These are phyloP conservation scores for Starmera quercuum DNA, from an alignment of 805 yeast species.

Conservation along the genomic window DNA sequence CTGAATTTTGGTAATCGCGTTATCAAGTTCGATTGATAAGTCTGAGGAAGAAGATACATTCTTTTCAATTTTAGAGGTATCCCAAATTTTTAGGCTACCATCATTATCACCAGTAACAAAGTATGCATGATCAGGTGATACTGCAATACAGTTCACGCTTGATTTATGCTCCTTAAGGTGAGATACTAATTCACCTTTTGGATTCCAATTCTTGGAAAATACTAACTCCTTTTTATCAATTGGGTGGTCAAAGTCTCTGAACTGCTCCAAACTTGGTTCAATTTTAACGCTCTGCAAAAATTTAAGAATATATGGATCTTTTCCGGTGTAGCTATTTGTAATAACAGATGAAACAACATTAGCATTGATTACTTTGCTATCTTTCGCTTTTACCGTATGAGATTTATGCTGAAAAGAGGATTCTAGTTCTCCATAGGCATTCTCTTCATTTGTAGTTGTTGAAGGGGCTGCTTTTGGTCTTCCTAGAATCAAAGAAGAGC, in stretches of 20 bases:
- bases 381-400: conserved; percentile 5
- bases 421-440: conserved; percentile 38
- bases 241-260: conserved; percentile 57
- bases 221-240: conserved; percentile 5
- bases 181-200: conserved; percentile 51
- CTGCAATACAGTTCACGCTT: conserved; percentile 47
- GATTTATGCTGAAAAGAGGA: conserved; percentile 13
- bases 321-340: conserved; percentile 59
- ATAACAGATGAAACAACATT: conserved; percentile 20
- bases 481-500: conserved; percentile 27
- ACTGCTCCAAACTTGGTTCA: conserved; percentile 51
- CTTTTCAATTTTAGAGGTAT: conserved; percentile 51
- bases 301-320: conserved; percentile 52
- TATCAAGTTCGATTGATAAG: conserved; percentile 37
- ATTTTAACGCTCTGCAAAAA: conserved; percentile 46
- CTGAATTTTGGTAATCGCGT: conserved; percentile 39
- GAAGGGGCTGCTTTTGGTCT: conserved; percentile 32
- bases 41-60: conserved; percentile 48
- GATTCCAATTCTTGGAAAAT: conserved; percentile 21
- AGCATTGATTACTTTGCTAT: conserved; percentile 2
- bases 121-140: conserved; percentile 54
- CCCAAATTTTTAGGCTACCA: conserved; percentile 78
- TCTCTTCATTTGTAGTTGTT: conserved; percentile 29
- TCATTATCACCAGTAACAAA: conserved; percentile 74
- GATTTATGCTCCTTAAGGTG: conserved; percentile 57